Conservation (phyloP, 1,139 yeast genomes). For the Candida smagusa region DNA sequence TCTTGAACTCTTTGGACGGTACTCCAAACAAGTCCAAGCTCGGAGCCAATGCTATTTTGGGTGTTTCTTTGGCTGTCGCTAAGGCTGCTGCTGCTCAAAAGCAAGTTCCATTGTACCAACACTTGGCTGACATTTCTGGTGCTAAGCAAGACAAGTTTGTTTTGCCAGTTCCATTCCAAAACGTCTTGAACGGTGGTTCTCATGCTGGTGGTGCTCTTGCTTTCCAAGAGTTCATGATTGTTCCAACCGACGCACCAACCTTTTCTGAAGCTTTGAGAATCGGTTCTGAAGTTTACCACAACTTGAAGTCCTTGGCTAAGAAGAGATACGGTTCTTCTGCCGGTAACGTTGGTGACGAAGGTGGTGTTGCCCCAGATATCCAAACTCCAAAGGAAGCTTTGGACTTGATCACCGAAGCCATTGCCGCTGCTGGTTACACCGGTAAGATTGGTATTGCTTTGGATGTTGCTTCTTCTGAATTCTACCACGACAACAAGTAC, state of each 20-base stretch:
- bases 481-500: constrained; percentile 92
- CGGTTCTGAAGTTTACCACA: constrained; percentile 96
- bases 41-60: constrained; percentile 95
- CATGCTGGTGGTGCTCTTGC: constrained; percentile 99
- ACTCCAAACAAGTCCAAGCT: constrained; percentile 91
- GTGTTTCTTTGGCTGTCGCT: constrained; percentile 90
- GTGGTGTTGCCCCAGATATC: constrained; percentile 99
- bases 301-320: constrained; percentile 85
- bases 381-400: constrained; percentile 92
- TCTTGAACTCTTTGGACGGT: constrained; percentile 78
- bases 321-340: constrained; percentile 94
- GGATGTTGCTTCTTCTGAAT: constrained; percentile 96
- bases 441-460: constrained; percentile 88
- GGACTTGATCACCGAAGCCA: constrained; percentile 84
- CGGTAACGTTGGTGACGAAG: constrained; percentile 99
- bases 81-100: constrained; percentile 94
- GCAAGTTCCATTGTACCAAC: constrained; percentile 81
- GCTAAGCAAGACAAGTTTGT: constrained; percentile 60
- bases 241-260: constrained; percentile 81
- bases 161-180: constrained; percentile 94
- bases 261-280: constrained; percentile 93
- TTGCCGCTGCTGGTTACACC: constrained; percentile 87
- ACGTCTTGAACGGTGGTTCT: constrained; percentile 97
- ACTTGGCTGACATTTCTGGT: constrained; percentile 70
- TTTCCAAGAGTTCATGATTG: constrained; percentile 98